These are phyloP conservation scores for Naganishia antarctica DNA, from an alignment of 768 basidiomycete genomes.

Conservation along the genomic window DNA sequence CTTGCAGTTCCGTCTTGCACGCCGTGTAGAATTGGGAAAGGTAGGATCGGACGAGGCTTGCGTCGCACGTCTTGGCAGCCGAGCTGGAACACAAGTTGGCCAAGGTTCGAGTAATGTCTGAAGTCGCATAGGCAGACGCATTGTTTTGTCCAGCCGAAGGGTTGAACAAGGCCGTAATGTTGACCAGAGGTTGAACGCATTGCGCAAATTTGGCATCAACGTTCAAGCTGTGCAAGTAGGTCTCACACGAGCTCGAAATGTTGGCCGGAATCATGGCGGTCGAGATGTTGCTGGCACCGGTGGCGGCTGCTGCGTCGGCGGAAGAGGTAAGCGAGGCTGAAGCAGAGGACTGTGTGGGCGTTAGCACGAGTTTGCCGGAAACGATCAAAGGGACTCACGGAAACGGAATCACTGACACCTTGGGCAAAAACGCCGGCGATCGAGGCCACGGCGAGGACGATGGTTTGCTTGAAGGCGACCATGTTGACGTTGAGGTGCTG, in stretches of 20 bases:
- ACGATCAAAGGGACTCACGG: neutral
- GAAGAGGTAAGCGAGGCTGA: constrained; percentile 19
- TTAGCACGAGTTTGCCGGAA: neutral
- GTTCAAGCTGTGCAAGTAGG: constrained; percentile 65
- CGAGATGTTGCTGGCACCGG: constrained; percentile 36
- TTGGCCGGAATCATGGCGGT: constrained; percentile 64
- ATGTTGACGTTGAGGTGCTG: neutral
- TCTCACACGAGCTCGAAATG: constrained; percentile 54
- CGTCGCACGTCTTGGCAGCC: constrained; percentile 42
- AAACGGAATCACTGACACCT: constrained; percentile 16
- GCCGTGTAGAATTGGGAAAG: constrained; percentile 66
- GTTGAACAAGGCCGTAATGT: constrained; percentile 58
- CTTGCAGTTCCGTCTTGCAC: constrained; percentile 68
- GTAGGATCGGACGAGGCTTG: constrained; percentile 57
- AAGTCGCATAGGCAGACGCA: constrained; percentile 40
- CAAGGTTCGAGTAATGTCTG: constrained; percentile 52
- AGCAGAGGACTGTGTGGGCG: constrained; percentile 5
- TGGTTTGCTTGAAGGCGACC: constrained; percentile 12
- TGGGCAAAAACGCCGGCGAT: constrained; percentile 8
- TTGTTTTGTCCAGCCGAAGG: constrained; percentile 49
- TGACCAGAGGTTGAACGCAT: constrained; percentile 51
- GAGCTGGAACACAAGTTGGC: constrained; percentile 56
- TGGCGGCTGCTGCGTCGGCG: constrained; percentile 32
- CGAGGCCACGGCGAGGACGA: constrained; percentile 11
- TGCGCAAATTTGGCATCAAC: constrained; percentile 55